Evolutionary conservation across 495 filamentous ascomycete genomes (phyloP).

Genomic region (Usnea hakonensis): DNA sequence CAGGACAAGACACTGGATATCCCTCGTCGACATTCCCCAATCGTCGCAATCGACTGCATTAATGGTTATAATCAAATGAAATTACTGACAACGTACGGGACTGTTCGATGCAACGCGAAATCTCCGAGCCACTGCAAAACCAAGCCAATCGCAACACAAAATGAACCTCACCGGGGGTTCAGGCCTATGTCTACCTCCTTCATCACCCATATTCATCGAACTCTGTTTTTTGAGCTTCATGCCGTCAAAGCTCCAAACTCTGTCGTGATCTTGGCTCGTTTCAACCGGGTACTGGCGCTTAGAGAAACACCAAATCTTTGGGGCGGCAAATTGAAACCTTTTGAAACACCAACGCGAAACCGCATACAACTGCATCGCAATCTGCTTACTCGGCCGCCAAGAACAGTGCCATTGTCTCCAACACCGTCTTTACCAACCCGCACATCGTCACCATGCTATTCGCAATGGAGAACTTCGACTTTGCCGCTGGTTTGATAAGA

Average conservation of each 20-base stretch:
- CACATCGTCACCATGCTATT: background rate
- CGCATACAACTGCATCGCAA: background rate
- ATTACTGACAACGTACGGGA: background rate
- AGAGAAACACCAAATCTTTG: constrained; percentile 2
- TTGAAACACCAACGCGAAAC: background rate
- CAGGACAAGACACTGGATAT: no score
- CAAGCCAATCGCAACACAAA: background rate
- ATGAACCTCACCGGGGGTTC: background rate
- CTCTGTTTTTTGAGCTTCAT: background rate
- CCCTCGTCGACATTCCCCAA: background rate
- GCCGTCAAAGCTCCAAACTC: background rate
- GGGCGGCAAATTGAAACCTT: background rate
- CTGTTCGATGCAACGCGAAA: background rate
- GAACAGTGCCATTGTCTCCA: background rate
- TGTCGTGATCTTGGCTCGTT: background rate
- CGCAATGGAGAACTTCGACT: background rate
- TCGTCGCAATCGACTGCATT: no score
- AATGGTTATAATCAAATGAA: no score
- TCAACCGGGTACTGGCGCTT: background rate
- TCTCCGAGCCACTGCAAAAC: background rate
- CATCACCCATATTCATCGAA: background rate
- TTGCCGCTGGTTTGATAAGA: background rate
- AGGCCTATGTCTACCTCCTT: background rate
- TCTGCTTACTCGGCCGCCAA: constrained; percentile 4
- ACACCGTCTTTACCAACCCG: background rate